phyloP scores from a whole-genome alignment of 371 early-diverging fungal genomes.

The Mucor circinelloides region DNA sequence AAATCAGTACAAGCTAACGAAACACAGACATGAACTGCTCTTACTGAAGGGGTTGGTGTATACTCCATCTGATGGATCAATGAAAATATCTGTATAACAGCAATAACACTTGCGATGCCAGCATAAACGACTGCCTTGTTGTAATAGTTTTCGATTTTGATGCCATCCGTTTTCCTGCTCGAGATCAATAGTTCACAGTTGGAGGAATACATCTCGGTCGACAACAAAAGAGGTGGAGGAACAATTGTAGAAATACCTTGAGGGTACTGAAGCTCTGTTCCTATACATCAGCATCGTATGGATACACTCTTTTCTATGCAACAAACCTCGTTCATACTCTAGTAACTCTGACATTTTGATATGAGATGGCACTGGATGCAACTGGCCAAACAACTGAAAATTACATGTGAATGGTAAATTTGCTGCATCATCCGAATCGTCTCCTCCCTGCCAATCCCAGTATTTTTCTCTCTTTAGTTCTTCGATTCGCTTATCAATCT shows the following conservation, averaged over 20 bases:
- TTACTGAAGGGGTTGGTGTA: slow-evolving; percentile 75
- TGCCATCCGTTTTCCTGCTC: slow-evolving; percentile 47
- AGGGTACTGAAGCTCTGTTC: slow-evolving; percentile 50
- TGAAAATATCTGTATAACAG: slow-evolving; percentile 61
- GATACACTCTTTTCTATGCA: not conserved
- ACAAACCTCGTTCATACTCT: slow-evolving; percentile 59
- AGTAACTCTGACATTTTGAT: slow-evolving; percentile 48
- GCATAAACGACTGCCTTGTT: slow-evolving; percentile 61
- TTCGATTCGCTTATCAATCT: slow-evolving; percentile 40
- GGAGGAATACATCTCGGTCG: slow-evolving; percentile 59
- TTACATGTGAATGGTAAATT: slow-evolving; percentile 50
- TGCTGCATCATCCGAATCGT: slow-evolving; percentile 26
- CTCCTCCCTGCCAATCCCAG: slow-evolving; percentile 26
- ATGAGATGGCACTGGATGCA: slow-evolving; percentile 49
- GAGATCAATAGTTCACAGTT: slow-evolving; percentile 55
- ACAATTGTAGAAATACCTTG: slow-evolving; percentile 55
- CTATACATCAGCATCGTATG: not conserved
- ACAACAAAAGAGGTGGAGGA: slow-evolving; percentile 54
- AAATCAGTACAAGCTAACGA: not conserved
- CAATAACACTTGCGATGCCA: slow-evolving; percentile 51
- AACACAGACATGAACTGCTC: not conserved
- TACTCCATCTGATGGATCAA: slow-evolving; percentile 75
- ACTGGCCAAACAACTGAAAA: slow-evolving; percentile 63
- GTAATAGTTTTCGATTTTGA: slow-evolving; percentile 58
- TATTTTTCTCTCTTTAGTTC: slow-evolving; percentile 28